Percentiles rank a stretch among this genome's conserved stretches.
phyloP scores from a whole-genome alignment of 2,329 filamentous ascomycete species.

The Cladophialophora immunda region DNA sequence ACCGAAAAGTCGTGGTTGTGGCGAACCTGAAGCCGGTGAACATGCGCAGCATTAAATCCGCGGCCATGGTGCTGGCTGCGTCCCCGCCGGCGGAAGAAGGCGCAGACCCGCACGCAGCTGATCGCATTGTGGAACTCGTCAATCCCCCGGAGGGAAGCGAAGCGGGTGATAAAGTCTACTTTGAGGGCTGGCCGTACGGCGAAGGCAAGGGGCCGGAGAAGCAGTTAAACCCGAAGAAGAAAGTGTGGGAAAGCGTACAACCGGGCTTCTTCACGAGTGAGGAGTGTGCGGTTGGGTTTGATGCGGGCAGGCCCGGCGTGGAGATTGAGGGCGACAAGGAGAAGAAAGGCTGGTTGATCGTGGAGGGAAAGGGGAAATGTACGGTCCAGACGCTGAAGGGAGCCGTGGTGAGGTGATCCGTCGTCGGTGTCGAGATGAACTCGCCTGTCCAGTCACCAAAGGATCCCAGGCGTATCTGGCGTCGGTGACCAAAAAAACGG shows the following conservation, averaged over 20 bases:
- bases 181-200: conserved; percentile 86
- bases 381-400: conserved; percentile 82
- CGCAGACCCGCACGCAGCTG: conserved; percentile 84
- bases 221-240: conserved; percentile 98
- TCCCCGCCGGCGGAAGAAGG: conserved; percentile 79
- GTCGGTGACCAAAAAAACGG: not conserved
- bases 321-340: conserved; percentile 58
- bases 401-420: conserved; percentile 57
- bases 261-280: conserved; percentile 93
- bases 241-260: conserved; percentile 97
- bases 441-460: not conserved
- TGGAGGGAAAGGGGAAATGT: conserved; percentile 78
- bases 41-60: conserved; percentile 87
- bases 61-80: conserved; percentile 93
- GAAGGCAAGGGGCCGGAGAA: conserved; percentile 76
- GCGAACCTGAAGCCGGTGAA: conserved; percentile 99
- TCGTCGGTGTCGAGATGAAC: not conserved
- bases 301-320: conserved; percentile 77
- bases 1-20: conserved; percentile 91
- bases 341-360: conserved; percentile 71
- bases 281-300: conserved; percentile 82
- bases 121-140: conserved; percentile 81
- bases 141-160: conserved; percentile 78
- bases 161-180: conserved; percentile 88
- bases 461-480: not conserved